Conservation (phyloP, 2,329 filamentous ascomycete species). For the Leptographium lundbergii region DNA sequence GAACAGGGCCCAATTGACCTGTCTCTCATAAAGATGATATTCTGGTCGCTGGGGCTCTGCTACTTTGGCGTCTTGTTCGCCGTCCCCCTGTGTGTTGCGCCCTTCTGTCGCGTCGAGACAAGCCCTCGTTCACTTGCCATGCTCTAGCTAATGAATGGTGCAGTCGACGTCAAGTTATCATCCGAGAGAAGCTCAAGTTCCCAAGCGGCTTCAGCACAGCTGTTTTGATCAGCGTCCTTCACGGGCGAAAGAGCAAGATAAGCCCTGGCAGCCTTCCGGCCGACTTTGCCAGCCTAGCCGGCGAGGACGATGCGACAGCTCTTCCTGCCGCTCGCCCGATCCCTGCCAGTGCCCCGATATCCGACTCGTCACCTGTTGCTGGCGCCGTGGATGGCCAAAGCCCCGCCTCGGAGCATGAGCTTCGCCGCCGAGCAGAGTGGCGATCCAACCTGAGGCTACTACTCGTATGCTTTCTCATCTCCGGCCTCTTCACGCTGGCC, state of each 20-base stretch:
- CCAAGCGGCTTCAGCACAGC: constrained; percentile 93
- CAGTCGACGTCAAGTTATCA: constrained; percentile 75
- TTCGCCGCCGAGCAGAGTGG: constrained; percentile 24
- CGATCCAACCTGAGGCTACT: constrained; percentile 40
- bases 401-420: constrained; percentile 11
- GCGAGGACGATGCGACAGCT: constrained; percentile 2
- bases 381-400: constrained; percentile 7
- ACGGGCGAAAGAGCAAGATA: constrained; percentile 35
- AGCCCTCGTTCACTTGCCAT: neutral
- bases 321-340: neutral
- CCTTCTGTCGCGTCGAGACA: neutral
- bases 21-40: constrained; percentile 61
- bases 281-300: constrained; percentile 18
- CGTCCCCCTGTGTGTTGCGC: constrained; percentile 52
- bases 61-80: constrained; percentile 97
- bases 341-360: neutral
- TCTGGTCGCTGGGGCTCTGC: constrained; percentile 88
- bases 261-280: constrained; percentile 7
- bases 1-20: constrained; percentile 69
- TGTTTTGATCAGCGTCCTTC: constrained; percentile 80
- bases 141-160: neutral
- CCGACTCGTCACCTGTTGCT: neutral
- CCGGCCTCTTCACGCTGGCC: constrained; percentile 58
- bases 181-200: constrained; percentile 83
- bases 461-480: constrained; percentile 43